These are phyloP conservation scores for Russula virescens DNA, from an alignment of 768 basidiomycete genomes.

Conservation along the genomic window DNA sequence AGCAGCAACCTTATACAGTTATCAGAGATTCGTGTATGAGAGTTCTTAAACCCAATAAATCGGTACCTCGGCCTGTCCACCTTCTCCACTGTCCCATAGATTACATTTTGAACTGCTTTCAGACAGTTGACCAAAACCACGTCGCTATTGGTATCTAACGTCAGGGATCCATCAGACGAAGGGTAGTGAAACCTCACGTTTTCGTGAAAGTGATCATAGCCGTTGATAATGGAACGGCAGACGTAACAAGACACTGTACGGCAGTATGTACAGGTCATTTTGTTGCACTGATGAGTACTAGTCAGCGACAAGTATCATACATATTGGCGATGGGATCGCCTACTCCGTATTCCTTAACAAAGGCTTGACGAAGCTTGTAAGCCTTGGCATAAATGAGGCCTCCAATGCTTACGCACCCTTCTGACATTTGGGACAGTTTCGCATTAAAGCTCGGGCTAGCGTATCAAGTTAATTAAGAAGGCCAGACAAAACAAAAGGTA, in stretches of 20 bases:
- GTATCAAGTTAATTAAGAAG: conserved; percentile 11
- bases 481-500: neutral
- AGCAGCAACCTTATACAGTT: conserved; percentile 48
- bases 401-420: conserved; percentile 47
- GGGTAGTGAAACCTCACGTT: conserved; percentile 30
- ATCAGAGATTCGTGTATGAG: neutral
- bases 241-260: conserved; percentile 74
- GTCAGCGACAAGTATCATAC: conserved; percentile 3
- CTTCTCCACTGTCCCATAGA: conserved; percentile 64
- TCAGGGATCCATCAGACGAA: neutral
- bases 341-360: conserved; percentile 76
- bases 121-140: conserved; percentile 1
- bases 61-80: conserved; percentile 60
- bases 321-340: conserved; percentile 26
- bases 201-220: conserved; percentile 69
- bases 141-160: conserved; percentile 5
- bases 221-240: conserved; percentile 64
- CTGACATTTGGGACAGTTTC: conserved; percentile 81
- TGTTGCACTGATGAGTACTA: conserved; percentile 66
- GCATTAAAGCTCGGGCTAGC: conserved; percentile 72
- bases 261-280: conserved; percentile 80
- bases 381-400: neutral
- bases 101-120: conserved; percentile 39
- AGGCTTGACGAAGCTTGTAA: conserved; percentile 42
- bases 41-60: neutral